These are phyloP conservation scores for Phtheirospermum japonicum DNA, from an alignment of 257 asterid species.

Conservation along the genomic window DNA sequence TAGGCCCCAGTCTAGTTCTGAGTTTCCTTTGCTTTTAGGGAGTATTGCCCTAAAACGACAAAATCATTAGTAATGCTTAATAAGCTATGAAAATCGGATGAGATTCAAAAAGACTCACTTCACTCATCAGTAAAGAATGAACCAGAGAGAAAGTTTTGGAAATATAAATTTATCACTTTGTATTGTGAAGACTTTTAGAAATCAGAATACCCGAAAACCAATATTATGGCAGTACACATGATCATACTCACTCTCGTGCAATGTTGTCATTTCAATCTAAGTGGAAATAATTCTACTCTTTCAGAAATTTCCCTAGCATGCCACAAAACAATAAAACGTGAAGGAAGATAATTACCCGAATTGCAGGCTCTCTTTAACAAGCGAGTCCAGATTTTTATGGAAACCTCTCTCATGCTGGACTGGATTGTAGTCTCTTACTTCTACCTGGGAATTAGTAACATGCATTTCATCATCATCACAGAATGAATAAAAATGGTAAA, in stretches of 20 bases:
- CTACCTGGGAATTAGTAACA: slow-evolving; percentile 56
- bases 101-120: neutral
- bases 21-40: slow-evolving; percentile 42
- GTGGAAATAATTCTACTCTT: neutral
- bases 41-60: slow-evolving; percentile 56
- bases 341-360: slow-evolving; percentile 54
- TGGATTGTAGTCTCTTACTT: slow-evolving; percentile 70
- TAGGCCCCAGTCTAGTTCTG: slow-evolving; percentile 32
- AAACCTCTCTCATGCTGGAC: slow-evolving; percentile 82
- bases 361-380: slow-evolving; percentile 86
- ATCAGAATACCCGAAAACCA: slow-evolving; percentile 2
- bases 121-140: neutral
- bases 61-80: neutral
- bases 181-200: slow-evolving; percentile 14
- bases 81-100: slow-evolving; percentile 7
- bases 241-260: slow-evolving; percentile 1
- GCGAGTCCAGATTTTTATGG: slow-evolving; percentile 75
- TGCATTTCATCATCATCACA: slow-evolving; percentile 15
- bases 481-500: neutral
- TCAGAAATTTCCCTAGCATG: slow-evolving; percentile 2
- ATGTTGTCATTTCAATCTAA: neutral
- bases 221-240: neutral
- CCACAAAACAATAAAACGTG: neutral
- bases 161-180: neutral
- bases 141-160: neutral